Evolutionary conservation across 371 early-diverging fungal species (phyloP), one percentile per base, ranked within the genome.

Genomic region (Mucor mucedo): DNA sequence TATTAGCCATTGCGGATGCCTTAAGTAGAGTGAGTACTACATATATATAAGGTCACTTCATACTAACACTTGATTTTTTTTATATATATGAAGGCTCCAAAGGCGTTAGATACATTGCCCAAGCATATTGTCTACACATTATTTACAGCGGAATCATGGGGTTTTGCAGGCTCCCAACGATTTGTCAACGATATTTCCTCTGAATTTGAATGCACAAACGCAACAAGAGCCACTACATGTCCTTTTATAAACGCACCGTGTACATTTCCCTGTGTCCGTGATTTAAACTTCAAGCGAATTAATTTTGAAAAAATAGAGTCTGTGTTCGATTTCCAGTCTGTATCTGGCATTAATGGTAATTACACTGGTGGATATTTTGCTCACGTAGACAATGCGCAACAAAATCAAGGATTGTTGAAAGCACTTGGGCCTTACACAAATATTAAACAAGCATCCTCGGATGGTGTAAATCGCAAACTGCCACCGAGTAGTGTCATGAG

Each of bases 401-500:
- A 68, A 11, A 76, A 63, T 29, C 56, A 56, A 42, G 52, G 71
- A n/a, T 10, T 71, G 11, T 53, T 78, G 29, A 45, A 49, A 21
- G 11, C 53, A 3, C 42, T 76, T 8, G 38, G 58, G 38, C 50
- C 50, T n/a, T 49, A 55, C 40, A 39, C 32, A 21, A 55, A 64
- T 2, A 62, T 87, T 1, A 70, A 75, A 21, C 56, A 69, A 9
- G 88, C 88, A 14, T 70, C 72, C 42, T 48, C 55, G 2, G 85
- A 87, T 65, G 85, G 77, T 2, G 63, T 75, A 1, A 79, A 88
- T 21, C 66, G 78, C 2, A 73, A 84, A 52, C 61, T 93, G 13
- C 94, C 94, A 4, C 94, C 94, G 5, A 88, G 90, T 14, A 88
- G 89, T 52, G 82, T 88, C 2, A 89, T 89, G 91, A 78, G 90